Evolutionary conservation across 306 rosid species (phyloP), one percentile per base, ranked within the genome.

Genomic region (Delonix regia): DNA sequence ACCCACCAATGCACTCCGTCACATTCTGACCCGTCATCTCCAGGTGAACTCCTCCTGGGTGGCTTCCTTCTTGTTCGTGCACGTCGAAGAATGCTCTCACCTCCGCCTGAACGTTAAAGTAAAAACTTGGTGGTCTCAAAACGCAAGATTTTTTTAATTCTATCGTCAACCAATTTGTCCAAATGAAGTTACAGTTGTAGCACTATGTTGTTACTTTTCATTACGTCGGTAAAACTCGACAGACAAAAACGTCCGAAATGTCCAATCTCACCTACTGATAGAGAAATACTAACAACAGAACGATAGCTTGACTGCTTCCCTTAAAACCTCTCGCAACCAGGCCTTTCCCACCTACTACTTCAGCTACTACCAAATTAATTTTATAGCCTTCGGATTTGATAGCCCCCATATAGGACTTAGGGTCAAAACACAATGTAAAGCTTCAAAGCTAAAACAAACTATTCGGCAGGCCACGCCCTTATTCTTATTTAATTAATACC

Each of bases 1-100:
- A 90, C 69, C 97, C 97, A 18, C 96, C 97, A 7, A 92, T 90
- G 90, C 97, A 92, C 88, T 92, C 97, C 0, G 97, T 92, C 89
- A 92, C 97, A 44, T 92, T 89, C 85, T 92, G 97, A 21, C 97
- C 97, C 0, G 97, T 92, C 97, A 92, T 92, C 89, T 90, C 97
- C 6, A 92, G 83, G 81, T 92, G 96, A 42, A 92, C 86, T 64
- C 97, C 97, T 34, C 97, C 97, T 4, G 97, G 88, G 71, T 92
- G 83, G 83, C 96, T 92, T 81, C 97, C 96, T 89, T 92, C 97
- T 81, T 90, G 92, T 73, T 92, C 96, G 64, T 92, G 97, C 81
- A 92, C 92, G 16, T 92, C 97, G 9, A 92, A 92, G 87, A 92
- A 92, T 7, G 97, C 94, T 81, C 82, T 90, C 76, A 92, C 88